Evolutionary conservation across 1,284 basidiomycete species (phyloP).

Genomic region (Lignosus rhinocerotis): DNA sequence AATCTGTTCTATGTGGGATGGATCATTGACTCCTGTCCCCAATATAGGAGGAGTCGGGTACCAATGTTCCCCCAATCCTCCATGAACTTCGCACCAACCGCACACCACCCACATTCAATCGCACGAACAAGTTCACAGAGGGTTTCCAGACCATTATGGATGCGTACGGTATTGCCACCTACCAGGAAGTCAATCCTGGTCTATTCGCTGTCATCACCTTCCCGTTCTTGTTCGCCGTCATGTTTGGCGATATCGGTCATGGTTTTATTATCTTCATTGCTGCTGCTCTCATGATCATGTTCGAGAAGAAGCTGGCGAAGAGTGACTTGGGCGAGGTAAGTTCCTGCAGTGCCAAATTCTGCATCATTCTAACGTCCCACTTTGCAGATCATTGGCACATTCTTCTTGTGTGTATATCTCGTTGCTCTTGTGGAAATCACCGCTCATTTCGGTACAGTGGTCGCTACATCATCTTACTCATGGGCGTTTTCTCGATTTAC

Average conservation of each 20-base stretch:
- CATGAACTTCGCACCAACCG: conserved; percentile 90
- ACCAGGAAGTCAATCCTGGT: conserved; percentile 98
- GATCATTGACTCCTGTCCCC: neutral
- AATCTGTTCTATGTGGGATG: neutral
- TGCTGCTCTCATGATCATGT: conserved; percentile 83
- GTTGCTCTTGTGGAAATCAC: neutral
- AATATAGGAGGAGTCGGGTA: conserved; percentile 88
- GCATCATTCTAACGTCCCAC: conserved; percentile 14
- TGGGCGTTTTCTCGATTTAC: conserved; percentile 95
- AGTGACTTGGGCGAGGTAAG: conserved; percentile 77
- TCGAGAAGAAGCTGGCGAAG: conserved; percentile 82
- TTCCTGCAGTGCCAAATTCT: conserved; percentile 9
- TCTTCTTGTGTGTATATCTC: conserved; percentile 79
- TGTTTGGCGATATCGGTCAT: conserved; percentile 99
- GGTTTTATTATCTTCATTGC: conserved; percentile 82
- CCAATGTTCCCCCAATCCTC: conserved; percentile 88
- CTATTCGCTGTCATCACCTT: conserved; percentile 93
- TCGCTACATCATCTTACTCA: conserved; percentile 97
- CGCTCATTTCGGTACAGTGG: conserved; percentile 53
- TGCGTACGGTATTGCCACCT: conserved; percentile 92
- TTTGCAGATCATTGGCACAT: conserved; percentile 78
- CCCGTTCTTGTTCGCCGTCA: conserved; percentile 98
- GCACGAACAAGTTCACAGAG: conserved; percentile 96
- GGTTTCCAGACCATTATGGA: conserved; percentile 99
- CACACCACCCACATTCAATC: conserved; percentile 94